These are phyloP conservation scores for Taphrina populina DNA, from an alignment of 1,139 yeast species.

Conservation along the genomic window DNA sequence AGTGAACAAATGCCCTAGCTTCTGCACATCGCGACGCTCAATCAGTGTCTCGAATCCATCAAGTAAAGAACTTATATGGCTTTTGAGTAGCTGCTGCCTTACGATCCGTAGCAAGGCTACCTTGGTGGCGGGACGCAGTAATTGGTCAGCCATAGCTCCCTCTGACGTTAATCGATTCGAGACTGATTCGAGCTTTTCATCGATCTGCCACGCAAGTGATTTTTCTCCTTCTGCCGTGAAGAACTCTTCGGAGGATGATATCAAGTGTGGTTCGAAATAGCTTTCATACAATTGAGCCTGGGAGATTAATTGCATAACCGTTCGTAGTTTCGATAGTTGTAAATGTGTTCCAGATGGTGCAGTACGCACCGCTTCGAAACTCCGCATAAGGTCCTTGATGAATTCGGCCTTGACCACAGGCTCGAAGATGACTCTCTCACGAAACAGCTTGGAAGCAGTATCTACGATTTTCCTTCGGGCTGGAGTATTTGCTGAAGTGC, in stretches of 20 bases:
- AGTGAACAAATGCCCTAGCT: constrained; percentile 33
- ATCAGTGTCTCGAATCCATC: constrained; percentile 37
- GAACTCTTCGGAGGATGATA: background rate
- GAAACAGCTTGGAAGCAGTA: constrained; percentile 39
- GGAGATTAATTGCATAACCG: constrained; percentile 15
- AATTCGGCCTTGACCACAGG: background rate
- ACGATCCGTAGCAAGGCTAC: constrained; percentile 31
- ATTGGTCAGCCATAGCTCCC: background rate
- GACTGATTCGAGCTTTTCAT: background rate
- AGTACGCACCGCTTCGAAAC: constrained; percentile 1
- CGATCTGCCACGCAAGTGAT: background rate
- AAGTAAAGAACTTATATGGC: constrained; percentile 18
- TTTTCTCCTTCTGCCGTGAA: background rate
- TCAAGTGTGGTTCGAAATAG: constrained; percentile 26
- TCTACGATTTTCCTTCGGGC: too few species aligned
- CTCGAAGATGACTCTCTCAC: constrained; percentile 26
- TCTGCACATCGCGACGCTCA: constrained; percentile 19
- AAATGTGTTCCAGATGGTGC: background rate
- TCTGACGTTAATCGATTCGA: background rate
- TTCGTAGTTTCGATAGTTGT: constrained; percentile 5
- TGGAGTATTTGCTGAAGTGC: constrained; percentile 42
- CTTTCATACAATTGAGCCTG: constrained; percentile 12
- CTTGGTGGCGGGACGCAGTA: constrained; percentile 33
- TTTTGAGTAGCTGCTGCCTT: constrained; percentile 29
- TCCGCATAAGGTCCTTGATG: background rate